A percentile compares a stretch with the other conserved stretches of the same genome.
Conservation (phyloP, 2,329 filamentous ascomycete genomes). For the Colletotrichum acutatum region DNA sequence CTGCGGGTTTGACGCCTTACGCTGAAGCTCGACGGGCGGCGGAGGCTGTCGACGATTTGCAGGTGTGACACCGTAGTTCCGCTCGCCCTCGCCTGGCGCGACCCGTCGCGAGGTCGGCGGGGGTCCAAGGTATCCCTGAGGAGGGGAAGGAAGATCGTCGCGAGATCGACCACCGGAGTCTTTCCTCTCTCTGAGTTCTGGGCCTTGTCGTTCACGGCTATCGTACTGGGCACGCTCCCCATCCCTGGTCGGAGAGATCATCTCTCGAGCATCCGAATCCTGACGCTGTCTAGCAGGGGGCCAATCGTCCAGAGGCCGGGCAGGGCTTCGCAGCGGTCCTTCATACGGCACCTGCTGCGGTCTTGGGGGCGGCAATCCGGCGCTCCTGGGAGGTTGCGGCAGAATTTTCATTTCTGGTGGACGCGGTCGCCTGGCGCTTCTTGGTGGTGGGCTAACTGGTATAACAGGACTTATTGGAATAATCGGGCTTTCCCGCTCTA, state of each 20-base stretch:
- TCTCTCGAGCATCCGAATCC: conserved; percentile 8
- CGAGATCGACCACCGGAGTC: background rate
- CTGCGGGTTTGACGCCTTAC: conserved; percentile 30
- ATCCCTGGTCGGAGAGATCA: background rate
- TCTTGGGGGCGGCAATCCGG: conserved; percentile 9
- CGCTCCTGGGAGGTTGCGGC: background rate
- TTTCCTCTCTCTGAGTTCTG: background rate
- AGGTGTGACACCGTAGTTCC: conserved; percentile 33
- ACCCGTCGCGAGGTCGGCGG: conserved; percentile 10
- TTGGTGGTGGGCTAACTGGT: conserved; percentile 27
- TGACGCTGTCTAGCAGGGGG: conserved; percentile 1
- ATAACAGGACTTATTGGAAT: background rate
- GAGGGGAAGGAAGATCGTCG: background rate
- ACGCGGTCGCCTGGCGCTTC: conserved; percentile 30
- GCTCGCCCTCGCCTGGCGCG: conserved; percentile 30
- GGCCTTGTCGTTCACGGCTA: background rate
- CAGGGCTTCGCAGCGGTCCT: conserved; percentile 14
- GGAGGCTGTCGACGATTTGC: conserved; percentile 33
- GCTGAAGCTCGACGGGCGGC: conserved; percentile 25
- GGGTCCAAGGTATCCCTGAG: conserved; percentile 27
- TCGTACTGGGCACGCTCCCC: background rate
- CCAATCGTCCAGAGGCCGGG: conserved; percentile 8
- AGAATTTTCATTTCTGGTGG: conserved; percentile 25
- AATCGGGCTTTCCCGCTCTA: background rate
- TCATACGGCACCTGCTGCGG: conserved; percentile 25